phyloP scores from a whole-genome alignment of 140 eudicot species.

The Flaveria floridana region DNA sequence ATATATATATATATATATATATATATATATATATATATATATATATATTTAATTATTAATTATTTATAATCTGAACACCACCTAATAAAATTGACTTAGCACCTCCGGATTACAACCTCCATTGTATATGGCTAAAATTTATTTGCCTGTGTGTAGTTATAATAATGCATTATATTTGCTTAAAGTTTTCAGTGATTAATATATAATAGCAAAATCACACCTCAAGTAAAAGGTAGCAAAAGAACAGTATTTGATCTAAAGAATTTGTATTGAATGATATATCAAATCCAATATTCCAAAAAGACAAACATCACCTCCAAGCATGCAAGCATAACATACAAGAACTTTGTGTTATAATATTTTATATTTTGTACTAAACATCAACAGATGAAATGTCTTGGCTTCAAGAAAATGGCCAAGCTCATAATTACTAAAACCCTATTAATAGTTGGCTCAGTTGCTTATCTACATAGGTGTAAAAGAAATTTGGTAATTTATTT shows the following conservation, averaged over 20 bases:
- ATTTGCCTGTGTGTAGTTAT: background rate
- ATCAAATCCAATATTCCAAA: background rate
- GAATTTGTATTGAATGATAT: background rate
- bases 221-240: background rate
- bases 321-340: background rate
- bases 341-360: background rate
- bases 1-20: too few relatives aligned
- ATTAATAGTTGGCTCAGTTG: too few relatives aligned
- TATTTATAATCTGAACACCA: too few relatives aligned
- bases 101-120: too few relatives aligned
- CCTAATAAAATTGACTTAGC: too few relatives aligned
- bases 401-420: conserved; percentile 8
- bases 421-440: too few relatives aligned
- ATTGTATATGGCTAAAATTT: background rate
- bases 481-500: too few relatives aligned
- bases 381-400: conserved; percentile 1
- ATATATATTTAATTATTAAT: too few relatives aligned
- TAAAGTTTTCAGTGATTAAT: background rate
- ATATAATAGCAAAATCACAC: background rate
- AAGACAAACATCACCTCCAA: background rate
- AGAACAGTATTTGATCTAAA: background rate
- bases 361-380: background rate
- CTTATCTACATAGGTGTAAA: too few relatives aligned
- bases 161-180: background rate
- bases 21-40: too few relatives aligned